These are phyloP conservation scores for Oenanthe sinensis DNA, from an alignment of 129 eudicot species.

Conservation along the genomic window DNA sequence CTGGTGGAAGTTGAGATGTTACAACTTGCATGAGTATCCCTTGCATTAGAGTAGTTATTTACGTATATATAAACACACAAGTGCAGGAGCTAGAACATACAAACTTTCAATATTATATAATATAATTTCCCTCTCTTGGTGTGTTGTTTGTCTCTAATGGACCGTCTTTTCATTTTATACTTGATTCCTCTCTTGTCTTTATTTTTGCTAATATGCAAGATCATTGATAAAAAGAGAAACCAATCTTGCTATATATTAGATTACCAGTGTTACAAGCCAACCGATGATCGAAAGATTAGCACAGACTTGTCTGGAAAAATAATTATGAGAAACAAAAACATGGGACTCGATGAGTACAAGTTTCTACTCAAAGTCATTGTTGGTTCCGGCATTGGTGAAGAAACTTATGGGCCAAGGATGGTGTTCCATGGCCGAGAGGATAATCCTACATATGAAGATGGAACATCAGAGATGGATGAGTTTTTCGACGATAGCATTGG, in stretches of 20 bases:
- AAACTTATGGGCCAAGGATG: conserved; percentile 42
- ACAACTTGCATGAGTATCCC: too few species aligned
- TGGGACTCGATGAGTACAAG: conserved; percentile 43
- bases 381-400: conserved; percentile 47
- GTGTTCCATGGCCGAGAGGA: conserved; percentile 28
- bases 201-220: conserved; percentile 5
- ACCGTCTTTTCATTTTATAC: conserved; percentile 12
- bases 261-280: conserved; percentile 42
- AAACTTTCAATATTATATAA: neutral
- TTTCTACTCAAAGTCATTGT: conserved; percentile 43
- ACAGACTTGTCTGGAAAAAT: conserved; percentile 35
- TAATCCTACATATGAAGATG: conserved; percentile 23
- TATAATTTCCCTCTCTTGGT: neutral
- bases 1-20: too few species aligned
- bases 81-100: neutral
- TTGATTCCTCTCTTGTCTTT: conserved; percentile 20
- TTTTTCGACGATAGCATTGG: conserved; percentile 35
- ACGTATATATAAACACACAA: too few species aligned
- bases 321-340: conserved; percentile 36
- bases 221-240: conserved; percentile 7
- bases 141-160: conserved; percentile 19
- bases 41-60: too few species aligned
- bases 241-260: conserved; percentile 37
- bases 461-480: conserved; percentile 40
- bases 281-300: conserved; percentile 29